Percentiles rank a stretch among this genome's conserved stretches.
phyloP scores from a whole-genome alignment of 768 basidiomycete genomes.

The Multifurca ochricompacta region DNA sequence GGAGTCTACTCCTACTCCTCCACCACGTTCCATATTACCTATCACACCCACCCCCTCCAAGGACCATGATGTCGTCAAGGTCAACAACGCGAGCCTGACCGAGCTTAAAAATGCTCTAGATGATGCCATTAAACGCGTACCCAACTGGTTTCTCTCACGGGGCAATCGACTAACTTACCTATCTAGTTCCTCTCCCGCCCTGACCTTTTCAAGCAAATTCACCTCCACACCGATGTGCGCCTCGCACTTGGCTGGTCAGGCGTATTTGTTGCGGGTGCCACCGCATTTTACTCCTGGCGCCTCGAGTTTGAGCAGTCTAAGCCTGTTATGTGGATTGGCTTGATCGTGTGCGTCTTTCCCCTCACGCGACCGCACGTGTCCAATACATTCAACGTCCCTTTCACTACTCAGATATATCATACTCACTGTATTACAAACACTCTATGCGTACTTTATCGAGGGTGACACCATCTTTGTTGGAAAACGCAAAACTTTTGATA shows the following conservation, averaged over 20 bases:
- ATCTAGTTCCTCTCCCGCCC: slow-evolving; percentile 73
- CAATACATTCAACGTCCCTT: neutral
- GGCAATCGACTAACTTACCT: neutral
- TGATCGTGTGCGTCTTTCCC: slow-evolving; percentile 54
- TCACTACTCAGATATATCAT: slow-evolving; percentile 54
- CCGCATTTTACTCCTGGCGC: slow-evolving; percentile 80
- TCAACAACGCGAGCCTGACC: slow-evolving; percentile 43
- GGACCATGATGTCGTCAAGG: slow-evolving; percentile 34
- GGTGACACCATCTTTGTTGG: slow-evolving; percentile 81
- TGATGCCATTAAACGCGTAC: slow-evolving; percentile 83
- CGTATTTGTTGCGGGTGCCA: slow-evolving; percentile 73
- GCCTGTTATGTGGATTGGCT: slow-evolving; percentile 66
- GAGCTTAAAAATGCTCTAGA: slow-evolving; percentile 58
- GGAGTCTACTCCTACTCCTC: slow-evolving; percentile 5
- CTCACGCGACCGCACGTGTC: slow-evolving; percentile 9
- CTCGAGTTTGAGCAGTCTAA: slow-evolving; percentile 88
- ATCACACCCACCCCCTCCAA: slow-evolving; percentile 21
- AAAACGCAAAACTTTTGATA: slow-evolving; percentile 83
- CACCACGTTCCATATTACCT: slow-evolving; percentile 18
- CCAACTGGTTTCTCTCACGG: neutral
- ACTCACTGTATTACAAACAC: slow-evolving; percentile 61
- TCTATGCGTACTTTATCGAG: slow-evolving; percentile 84
- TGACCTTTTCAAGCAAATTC: slow-evolving; percentile 76
- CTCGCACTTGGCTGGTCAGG: slow-evolving; percentile 82
- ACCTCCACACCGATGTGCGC: slow-evolving; percentile 84